A percentile compares a stretch with the other conserved stretches of the same genome.
Evolutionary conservation across 2,329 filamentous ascomycete species (phyloP).

Genomic region (Venturia asperata): DNA sequence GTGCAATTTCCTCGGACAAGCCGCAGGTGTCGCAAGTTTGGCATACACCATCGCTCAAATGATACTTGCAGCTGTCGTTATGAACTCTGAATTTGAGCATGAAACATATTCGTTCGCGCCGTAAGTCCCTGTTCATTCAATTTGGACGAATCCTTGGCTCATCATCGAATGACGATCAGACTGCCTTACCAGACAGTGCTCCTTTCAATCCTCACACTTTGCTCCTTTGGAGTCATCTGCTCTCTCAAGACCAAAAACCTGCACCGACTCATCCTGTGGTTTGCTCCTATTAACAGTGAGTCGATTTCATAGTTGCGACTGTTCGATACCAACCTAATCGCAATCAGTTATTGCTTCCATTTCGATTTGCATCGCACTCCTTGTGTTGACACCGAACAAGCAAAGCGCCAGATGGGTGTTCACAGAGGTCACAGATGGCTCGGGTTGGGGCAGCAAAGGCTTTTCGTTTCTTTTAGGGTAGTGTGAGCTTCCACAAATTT

Average conservation of each 20-base stretch:
- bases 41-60: conserved; percentile 59
- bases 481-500: conserved; percentile 26
- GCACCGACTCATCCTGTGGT: conserved; percentile 56
- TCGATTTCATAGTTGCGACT: background rate
- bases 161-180: conserved; percentile 30
- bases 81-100: conserved; percentile 50
- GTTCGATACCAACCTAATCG: background rate
- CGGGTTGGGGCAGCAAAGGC: conserved; percentile 53
- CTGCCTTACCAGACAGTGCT: conserved; percentile 53
- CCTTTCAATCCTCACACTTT: conserved; percentile 49
- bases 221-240: conserved; percentile 52
- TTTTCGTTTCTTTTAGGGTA: conserved; percentile 57
- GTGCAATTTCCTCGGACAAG: conserved; percentile 60
- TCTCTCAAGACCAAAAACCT: conserved; percentile 54
- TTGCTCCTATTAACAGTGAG: conserved; percentile 57
- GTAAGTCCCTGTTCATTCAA: conserved; percentile 36
- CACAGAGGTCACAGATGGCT: conserved; percentile 53
- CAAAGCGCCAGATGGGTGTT: conserved; percentile 55
- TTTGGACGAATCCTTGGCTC: background rate
- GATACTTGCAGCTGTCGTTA: conserved; percentile 54
- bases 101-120: conserved; percentile 49
- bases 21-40: conserved; percentile 55
- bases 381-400: conserved; percentile 53
- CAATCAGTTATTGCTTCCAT: conserved; percentile 50
- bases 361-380: conserved; percentile 51